Conservation (phyloP, 2,329 filamentous ascomycete species). For the Botrytis galanthina region DNA sequence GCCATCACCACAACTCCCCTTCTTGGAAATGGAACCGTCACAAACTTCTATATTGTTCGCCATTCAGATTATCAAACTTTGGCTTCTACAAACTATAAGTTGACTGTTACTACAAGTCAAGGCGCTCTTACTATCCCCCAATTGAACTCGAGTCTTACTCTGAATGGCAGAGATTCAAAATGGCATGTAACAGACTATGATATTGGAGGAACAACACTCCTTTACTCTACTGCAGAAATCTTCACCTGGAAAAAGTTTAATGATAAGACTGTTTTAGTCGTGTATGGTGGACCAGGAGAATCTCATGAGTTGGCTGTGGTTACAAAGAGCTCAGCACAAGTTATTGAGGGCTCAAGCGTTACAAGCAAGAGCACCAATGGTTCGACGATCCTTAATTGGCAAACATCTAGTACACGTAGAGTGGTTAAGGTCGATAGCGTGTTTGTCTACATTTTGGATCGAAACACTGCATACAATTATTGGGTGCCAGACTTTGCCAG, state of each 20-base stretch:
- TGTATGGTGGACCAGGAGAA: conserved; percentile 63
- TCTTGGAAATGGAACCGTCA: conserved; percentile 50
- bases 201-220: conserved; percentile 55
- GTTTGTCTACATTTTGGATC: conserved; percentile 46
- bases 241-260: conserved; percentile 66
- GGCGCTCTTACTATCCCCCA: conserved; percentile 59
- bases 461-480: conserved; percentile 66
- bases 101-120: conserved; percentile 59
- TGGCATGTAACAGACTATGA: conserved; percentile 66
- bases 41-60: conserved; percentile 63
- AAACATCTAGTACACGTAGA: conserved; percentile 52
- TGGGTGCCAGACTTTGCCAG: conserved; percentile 60
- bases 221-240: conserved; percentile 70
- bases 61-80: conserved; percentile 64
- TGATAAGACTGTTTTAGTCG: conserved; percentile 56
- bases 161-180: conserved; percentile 65
- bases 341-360: conserved; percentile 36
- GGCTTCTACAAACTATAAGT: conserved; percentile 57
- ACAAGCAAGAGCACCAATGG: conserved; percentile 42
- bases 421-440: conserved; percentile 48
- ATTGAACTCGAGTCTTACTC: conserved; percentile 52
- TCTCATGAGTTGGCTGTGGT: conserved; percentile 59
- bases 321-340: conserved; percentile 37
- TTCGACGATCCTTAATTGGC: conserved; percentile 52
- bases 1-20: conserved; percentile 55